Conservation (phyloP, 2,329 filamentous ascomycete species). For the Ceratocystiopsis sp. region DNA sequence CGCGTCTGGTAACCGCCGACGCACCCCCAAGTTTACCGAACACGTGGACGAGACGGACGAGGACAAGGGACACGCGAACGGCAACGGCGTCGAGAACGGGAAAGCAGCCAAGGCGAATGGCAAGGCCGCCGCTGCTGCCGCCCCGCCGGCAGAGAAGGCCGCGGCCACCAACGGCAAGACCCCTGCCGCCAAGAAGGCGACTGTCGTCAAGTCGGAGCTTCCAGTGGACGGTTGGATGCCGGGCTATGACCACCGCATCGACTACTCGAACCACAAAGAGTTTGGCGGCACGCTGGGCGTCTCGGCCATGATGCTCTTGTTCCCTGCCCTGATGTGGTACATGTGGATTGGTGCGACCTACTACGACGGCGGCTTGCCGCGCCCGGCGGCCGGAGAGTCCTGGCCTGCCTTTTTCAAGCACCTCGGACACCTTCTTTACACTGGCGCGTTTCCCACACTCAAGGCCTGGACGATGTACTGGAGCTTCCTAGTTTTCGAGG, state of each 20-base stretch:
- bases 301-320: conserved; percentile 71
- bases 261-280: conserved; percentile 51
- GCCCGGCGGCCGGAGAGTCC: conserved; percentile 46
- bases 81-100: conserved; percentile 4
- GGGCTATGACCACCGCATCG: conserved; percentile 43
- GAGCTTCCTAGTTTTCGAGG: conserved; percentile 78
- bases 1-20: conserved; percentile 21
- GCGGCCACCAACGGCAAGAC: conserved; percentile 15
- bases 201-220: conserved; percentile 14
- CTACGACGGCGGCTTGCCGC: conserved; percentile 71
- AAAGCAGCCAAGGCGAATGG: conserved; percentile 7
- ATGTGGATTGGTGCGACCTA: conserved; percentile 96
- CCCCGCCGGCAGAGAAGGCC: conserved; percentile 7
- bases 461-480: conserved; percentile 91
- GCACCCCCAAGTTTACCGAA: conserved; percentile 32
- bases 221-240: conserved; percentile 40
- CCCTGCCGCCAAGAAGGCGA: conserved; percentile 1
- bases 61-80: neutral
- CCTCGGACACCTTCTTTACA: conserved; percentile 56
- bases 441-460: conserved; percentile 64
- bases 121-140: neutral
- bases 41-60: conserved; percentile 30
- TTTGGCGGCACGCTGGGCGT: conserved; percentile 82
- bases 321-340: conserved; percentile 95
- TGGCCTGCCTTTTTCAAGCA: conserved; percentile 55